phyloP scores from a whole-genome alignment of 2,329 filamentous ascomycete species.

The Paramyrothecium roridum region DNA sequence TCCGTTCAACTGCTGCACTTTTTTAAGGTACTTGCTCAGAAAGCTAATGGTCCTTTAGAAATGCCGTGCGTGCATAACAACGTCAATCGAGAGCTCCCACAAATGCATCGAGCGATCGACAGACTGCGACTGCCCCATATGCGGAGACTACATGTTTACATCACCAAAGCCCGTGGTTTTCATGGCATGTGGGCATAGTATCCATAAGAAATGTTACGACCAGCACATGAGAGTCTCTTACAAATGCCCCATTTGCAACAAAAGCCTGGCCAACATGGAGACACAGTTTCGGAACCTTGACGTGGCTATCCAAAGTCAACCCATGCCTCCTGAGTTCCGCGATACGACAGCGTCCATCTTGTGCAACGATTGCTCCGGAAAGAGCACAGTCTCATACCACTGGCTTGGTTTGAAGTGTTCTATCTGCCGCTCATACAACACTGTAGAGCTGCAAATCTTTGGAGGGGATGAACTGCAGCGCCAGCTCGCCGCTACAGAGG shows the following conservation, averaged over 20 bases:
- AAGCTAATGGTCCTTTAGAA: conserved; percentile 47
- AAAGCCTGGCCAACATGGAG: conserved; percentile 97
- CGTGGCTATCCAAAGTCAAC: conserved; percentile 80
- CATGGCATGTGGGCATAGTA: conserved; percentile 93
- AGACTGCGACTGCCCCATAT: conserved; percentile 95
- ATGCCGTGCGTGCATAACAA: conserved; percentile 92
- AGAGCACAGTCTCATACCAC: conserved; percentile 83
- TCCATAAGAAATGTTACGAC: conserved; percentile 86
- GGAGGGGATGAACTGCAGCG: conserved; percentile 33
- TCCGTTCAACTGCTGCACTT: conserved; percentile 36
- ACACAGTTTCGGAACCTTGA: conserved; percentile 89
- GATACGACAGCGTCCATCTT: conserved; percentile 79
- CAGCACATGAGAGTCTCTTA: conserved; percentile 88
- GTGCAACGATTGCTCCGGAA: conserved; percentile 92
- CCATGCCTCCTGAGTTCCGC: conserved; percentile 83
- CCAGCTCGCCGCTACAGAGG: conserved; percentile 19
- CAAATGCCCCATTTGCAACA: conserved; percentile 94
- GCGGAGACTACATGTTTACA: conserved; percentile 93
- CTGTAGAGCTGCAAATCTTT: conserved; percentile 60
- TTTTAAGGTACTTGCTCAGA: neutral
- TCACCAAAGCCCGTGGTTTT: conserved; percentile 86
- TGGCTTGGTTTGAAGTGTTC: conserved; percentile 92
- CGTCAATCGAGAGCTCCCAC: conserved; percentile 79
- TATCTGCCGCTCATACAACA: conserved; percentile 69
- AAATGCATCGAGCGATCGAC: conserved; percentile 93